Conservation (phyloP, 495 filamentous ascomycete genomes). For the Cercophora newfieldiana region DNA sequence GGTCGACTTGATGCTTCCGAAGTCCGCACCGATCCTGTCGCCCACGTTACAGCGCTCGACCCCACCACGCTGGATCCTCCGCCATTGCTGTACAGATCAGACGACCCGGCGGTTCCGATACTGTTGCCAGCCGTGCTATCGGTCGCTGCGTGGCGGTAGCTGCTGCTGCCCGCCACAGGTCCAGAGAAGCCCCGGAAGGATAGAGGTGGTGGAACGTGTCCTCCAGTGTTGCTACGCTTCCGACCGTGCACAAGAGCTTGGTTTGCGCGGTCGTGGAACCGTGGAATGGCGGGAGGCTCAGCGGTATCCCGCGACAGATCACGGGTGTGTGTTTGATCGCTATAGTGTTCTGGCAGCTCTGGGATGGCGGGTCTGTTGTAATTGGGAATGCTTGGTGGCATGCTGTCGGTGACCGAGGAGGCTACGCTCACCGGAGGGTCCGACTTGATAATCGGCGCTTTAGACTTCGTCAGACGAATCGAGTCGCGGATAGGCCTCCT, state of each 20-base stretch:
- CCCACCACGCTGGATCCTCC: slow-evolving; percentile 33
- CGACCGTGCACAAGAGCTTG: slow-evolving; percentile 60
- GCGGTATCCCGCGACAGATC: slow-evolving; percentile 55
- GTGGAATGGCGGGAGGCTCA: slow-evolving; percentile 77
- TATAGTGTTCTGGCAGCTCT: slow-evolving; percentile 24
- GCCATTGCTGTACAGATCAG: slow-evolving; percentile 54
- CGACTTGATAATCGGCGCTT: slow-evolving; percentile 50
- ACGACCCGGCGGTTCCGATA: slow-evolving; percentile 56
- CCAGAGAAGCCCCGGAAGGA: slow-evolving; percentile 77
- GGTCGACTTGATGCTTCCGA: slow-evolving; percentile 62
- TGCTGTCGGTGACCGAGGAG: slow-evolving; percentile 28
- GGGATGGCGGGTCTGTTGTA: slow-evolving; percentile 28
- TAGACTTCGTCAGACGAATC: slow-evolving; percentile 83
- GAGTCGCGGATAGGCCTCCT: slow-evolving; percentile 78
- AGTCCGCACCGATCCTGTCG: slow-evolving; percentile 51
- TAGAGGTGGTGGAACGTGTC: slow-evolving; percentile 61
- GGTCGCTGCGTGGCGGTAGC: slow-evolving; percentile 44
- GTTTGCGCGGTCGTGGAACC: slow-evolving; percentile 60
- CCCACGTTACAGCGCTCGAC: slow-evolving; percentile 40
- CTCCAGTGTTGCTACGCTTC: slow-evolving; percentile 82
- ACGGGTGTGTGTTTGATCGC: slow-evolving; percentile 33
- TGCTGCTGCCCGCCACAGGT: slow-evolving; percentile 47
- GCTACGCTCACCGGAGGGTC: slow-evolving; percentile 23
- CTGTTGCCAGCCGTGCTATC: slow-evolving; percentile 55
- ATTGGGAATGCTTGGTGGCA: slow-evolving; percentile 31